Conservation (phyloP, 805 yeast genomes). For the Barnettozyma sucrosica region DNA sequence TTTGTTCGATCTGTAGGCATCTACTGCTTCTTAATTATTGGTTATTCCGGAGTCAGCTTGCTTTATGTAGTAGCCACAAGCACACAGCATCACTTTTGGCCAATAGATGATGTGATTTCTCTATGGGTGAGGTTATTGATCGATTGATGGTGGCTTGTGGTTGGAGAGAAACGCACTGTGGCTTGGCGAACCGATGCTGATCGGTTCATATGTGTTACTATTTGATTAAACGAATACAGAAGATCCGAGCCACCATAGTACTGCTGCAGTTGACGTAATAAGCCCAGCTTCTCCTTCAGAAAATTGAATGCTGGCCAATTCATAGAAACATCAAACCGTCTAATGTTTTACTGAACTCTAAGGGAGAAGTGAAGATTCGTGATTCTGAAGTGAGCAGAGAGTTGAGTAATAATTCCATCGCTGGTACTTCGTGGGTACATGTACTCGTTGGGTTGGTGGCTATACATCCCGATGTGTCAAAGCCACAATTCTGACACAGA, state of each 20-base stretch:
- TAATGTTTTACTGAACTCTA: constrained; percentile 80
- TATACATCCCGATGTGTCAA: background rate
- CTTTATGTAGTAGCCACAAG: background rate
- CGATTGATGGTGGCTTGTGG: background rate
- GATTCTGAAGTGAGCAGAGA: constrained; percentile 97
- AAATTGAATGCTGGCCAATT: too few relatives aligned
- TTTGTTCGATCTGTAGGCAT: too few relatives aligned
- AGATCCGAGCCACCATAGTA: background rate
- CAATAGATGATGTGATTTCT: background rate
- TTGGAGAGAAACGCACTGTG: background rate
- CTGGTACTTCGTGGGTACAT: constrained; percentile 97
- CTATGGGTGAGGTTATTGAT: background rate
- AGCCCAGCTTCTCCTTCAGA: too few relatives aligned
- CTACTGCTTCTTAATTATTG: too few relatives aligned
- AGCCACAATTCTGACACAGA: background rate
- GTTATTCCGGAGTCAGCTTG: too few relatives aligned
- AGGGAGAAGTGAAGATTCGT: constrained; percentile 85
- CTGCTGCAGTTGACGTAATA: too few relatives aligned
- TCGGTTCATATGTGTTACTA: too few relatives aligned
- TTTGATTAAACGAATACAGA: too few relatives aligned
- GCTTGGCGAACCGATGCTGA: background rate
- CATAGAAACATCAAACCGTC: constrained; percentile 93
- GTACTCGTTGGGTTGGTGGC: constrained; percentile 54
- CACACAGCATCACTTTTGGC: background rate
- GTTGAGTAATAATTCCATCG: constrained; percentile 78